Base-by-base conservation (phyloP, 2,329 filamentous ascomycete species). In the Proliferodiscus dingleyae region DNA sequence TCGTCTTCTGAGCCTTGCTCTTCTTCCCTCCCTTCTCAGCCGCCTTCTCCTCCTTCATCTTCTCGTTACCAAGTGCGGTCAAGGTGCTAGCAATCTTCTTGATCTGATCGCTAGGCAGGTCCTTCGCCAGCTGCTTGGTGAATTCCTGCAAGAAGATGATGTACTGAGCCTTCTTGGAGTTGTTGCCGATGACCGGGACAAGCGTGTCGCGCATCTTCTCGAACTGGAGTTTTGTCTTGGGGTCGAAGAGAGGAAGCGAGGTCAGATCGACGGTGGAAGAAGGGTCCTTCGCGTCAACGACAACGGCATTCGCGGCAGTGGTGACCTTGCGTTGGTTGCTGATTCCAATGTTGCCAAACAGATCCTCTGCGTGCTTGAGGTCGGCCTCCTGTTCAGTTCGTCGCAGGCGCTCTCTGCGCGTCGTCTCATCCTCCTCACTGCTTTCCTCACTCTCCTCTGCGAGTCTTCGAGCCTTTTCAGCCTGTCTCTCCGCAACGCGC, bases 31-130 rank as follows among this genome's bases (percentile, higher is more conserved):
- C 83, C 76, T 95, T 96, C 55, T 95, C 89, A 3, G 87, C 81
- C 3, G 85, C 83, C 78, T 97, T 96, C 78, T 98, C 93, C 68
- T 96, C 90, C 74, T 89, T 94, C 85, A 97, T 85, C 78, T 95
- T 96, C 79, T 97, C 93, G 66, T 98, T 98, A 65, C 88, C 80
- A 46, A 95, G 77, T 4, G 89, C 85, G n/a, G 90, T 95, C 61
- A 98, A 70, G 4, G 80, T 78, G 67, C 87, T 94, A 10, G 89
- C 81, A 55, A 95, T 80, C 77, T 97, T 97, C 80, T 97, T 96
- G 70, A 97, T 90, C 71, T 97, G 89, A 46, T 93, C 85, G 64
- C 88, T 95, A 11, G 86, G 83, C 56, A 98, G 70, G 22, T 95
- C 90, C 70, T 89, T 90, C 59, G 83, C 80, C 36, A 97, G 78